Evolutionary conservation across 495 filamentous ascomycete species (phyloP).

Genomic region (Penicillium daleae): DNA sequence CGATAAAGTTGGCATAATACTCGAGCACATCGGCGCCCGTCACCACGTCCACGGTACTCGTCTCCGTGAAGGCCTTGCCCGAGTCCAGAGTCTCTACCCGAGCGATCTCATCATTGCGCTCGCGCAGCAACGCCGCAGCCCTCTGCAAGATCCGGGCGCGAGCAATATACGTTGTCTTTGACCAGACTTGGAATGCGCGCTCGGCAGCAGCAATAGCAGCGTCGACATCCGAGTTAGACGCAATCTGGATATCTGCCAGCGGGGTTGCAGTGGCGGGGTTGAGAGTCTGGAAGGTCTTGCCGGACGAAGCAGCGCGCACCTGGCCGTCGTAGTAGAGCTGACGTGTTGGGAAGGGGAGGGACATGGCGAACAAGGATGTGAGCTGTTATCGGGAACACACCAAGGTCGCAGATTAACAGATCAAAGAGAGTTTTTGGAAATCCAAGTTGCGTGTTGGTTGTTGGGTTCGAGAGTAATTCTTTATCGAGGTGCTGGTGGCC

Average conservation of each 20-base stretch:
- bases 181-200: conserved; percentile 68
- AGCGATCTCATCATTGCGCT: conserved; percentile 72
- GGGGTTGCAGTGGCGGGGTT: conserved; percentile 69
- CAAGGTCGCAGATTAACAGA: neutral
- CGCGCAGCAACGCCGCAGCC: conserved; percentile 66
- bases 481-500: conserved; percentile 4
- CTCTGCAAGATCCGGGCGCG: conserved; percentile 72
- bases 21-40: conserved; percentile 78
- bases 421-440: neutral
- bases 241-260: conserved; percentile 65
- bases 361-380: conserved; percentile 34
- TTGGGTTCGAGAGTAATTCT: neutral
- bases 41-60: conserved; percentile 72
- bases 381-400: neutral
- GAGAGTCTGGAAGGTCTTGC: conserved; percentile 65
- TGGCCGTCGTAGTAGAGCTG: conserved; percentile 73
- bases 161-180: conserved; percentile 61
- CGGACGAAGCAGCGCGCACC: conserved; percentile 59
- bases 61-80: conserved; percentile 75
- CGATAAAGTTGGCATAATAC: conserved; percentile 74
- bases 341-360: conserved; percentile 48
- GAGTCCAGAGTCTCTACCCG: conserved; percentile 71
- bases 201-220: conserved; percentile 64
- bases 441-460: neutral
- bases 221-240: conserved; percentile 66